Percentiles rank a stretch among this genome's conserved stretches.
Evolutionary conservation across 176 grass and related monocot genomes (phyloP).

Genomic region (Saccharum spontaneum): DNA sequence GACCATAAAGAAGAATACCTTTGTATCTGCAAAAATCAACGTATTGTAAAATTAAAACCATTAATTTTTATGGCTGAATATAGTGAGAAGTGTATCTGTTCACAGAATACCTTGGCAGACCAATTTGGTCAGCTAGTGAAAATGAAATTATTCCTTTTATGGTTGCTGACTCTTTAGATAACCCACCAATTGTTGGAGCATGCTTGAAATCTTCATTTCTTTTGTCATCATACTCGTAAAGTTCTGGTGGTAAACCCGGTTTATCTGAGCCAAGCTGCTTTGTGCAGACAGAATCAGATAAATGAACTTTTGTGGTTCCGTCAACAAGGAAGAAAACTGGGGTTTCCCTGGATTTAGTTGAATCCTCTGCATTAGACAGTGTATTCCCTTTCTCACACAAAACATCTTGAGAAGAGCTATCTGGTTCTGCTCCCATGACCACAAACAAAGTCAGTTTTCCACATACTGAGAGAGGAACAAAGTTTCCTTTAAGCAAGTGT

Average conservation of each 20-base stretch:
- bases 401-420: conserved; percentile 27
- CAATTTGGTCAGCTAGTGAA: conserved; percentile 51
- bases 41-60: conserved; percentile 21
- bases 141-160: conserved; percentile 73
- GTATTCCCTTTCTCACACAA: conserved; percentile 30
- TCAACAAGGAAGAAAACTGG: conserved; percentile 42
- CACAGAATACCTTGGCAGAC: conserved; percentile 52
- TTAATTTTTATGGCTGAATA: neutral
- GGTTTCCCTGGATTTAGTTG: conserved; percentile 13
- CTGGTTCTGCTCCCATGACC: conserved; percentile 55
- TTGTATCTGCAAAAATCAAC: conserved; percentile 67
- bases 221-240: conserved; percentile 7
- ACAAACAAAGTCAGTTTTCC: conserved; percentile 62
- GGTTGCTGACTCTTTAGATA: conserved; percentile 67
- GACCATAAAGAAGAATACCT: conserved; percentile 88
- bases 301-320: conserved; percentile 59
- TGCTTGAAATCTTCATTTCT: conserved; percentile 21
- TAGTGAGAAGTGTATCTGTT: neutral
- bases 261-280: conserved; percentile 35
- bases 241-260: conserved; percentile 1
- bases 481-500: conserved; percentile 76
- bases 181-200: conserved; percentile 59
- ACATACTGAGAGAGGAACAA: conserved; percentile 57
- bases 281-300: conserved; percentile 43
- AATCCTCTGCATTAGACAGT: conserved; percentile 21